Evolutionary conservation across 2,329 filamentous ascomycete genomes (phyloP).

Genomic region (Venturia carpophila): DNA sequence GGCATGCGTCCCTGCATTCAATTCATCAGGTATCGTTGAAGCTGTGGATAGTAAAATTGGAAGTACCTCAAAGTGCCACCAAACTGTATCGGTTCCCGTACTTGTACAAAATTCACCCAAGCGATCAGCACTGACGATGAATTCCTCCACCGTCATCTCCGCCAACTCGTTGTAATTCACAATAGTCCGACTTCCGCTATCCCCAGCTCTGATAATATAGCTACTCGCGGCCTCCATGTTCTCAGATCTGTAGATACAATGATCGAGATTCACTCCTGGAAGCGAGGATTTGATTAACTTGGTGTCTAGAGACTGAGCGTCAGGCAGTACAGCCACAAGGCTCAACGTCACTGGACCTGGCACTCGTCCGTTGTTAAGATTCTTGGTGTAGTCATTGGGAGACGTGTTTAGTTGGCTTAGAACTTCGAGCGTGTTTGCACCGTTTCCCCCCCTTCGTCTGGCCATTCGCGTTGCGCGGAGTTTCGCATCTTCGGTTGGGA

Average conservation of each 20-base stretch:
- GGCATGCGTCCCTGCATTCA: conserved; percentile 52
- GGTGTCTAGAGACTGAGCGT: conserved; percentile 43
- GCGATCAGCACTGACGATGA: conserved; percentile 29
- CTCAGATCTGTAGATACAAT: conserved; percentile 53
- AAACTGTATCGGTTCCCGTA: conserved; percentile 26
- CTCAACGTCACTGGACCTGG: conserved; percentile 26
- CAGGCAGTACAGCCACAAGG: conserved; percentile 46
- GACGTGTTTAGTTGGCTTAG: conserved; percentile 49
- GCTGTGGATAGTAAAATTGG: background rate
- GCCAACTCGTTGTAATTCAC: conserved; percentile 61
- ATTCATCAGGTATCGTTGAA: too few relatives aligned
- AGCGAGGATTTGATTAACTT: conserved; percentile 49
- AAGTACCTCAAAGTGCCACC: conserved; percentile 68
- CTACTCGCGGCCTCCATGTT: conserved; percentile 54
- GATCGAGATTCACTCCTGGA: conserved; percentile 41
- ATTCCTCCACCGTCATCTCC: conserved; percentile 60
- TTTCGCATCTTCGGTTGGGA: conserved; percentile 64
- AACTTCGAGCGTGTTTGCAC: conserved; percentile 63
- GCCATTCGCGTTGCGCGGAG: conserved; percentile 54
- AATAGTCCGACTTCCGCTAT: conserved; percentile 57
- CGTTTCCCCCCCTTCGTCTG: conserved; percentile 63
- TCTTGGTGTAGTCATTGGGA: too few relatives aligned
- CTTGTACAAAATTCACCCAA: too few relatives aligned
- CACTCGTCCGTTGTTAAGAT: too few relatives aligned
- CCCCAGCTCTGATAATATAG: conserved; percentile 58